Conservation (phyloP, 192 early-diverging fungal genomes). For the Backusella psychrophila region DNA sequence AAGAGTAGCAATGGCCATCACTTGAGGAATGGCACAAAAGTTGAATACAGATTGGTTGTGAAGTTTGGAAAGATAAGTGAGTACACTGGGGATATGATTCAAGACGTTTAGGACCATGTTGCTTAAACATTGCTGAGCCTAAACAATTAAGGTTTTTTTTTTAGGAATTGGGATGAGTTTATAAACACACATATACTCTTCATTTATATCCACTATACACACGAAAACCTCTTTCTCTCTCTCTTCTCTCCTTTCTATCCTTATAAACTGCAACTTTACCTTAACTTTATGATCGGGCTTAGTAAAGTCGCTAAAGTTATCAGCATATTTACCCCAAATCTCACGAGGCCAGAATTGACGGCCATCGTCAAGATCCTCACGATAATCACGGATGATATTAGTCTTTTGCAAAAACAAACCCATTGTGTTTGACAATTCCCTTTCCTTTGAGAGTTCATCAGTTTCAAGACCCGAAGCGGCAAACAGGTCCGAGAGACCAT, state of each 20-base stretch:
- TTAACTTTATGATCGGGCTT: slow-evolving; percentile 64
- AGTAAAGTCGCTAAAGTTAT: slow-evolving; percentile 67
- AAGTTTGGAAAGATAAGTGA: slow-evolving; percentile 82
- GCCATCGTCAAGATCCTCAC: slow-evolving; percentile 86
- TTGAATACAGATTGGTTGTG: slow-evolving; percentile 81
- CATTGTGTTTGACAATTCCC: slow-evolving; percentile 84
- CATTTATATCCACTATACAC: background rate
- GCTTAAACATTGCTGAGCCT: slow-evolving; percentile 81
- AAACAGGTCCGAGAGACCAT: slow-evolving; percentile 92
- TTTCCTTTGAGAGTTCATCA: slow-evolving; percentile 44
- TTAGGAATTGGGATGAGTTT: background rate
- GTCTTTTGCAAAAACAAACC: slow-evolving; percentile 98
- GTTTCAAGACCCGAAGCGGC: slow-evolving; percentile 80
- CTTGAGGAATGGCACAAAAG: slow-evolving; percentile 99
- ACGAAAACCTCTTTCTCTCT: background rate
- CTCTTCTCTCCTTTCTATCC: background rate
- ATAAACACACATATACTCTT: no score
- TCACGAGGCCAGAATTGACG: slow-evolving; percentile 96
- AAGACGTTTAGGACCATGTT: slow-evolving; percentile 87
- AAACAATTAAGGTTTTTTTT: background rate
- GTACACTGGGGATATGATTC: slow-evolving; percentile 77
- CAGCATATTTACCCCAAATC: slow-evolving; percentile 86
- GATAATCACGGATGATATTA: slow-evolving; percentile 96
- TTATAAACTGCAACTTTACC: slow-evolving; percentile 11
- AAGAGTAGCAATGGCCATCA: slow-evolving; percentile 97